These are phyloP conservation scores for Pinus tabuliformis DNA, from an alignment of 75 land plant genomes.

Conservation along the genomic window DNA sequence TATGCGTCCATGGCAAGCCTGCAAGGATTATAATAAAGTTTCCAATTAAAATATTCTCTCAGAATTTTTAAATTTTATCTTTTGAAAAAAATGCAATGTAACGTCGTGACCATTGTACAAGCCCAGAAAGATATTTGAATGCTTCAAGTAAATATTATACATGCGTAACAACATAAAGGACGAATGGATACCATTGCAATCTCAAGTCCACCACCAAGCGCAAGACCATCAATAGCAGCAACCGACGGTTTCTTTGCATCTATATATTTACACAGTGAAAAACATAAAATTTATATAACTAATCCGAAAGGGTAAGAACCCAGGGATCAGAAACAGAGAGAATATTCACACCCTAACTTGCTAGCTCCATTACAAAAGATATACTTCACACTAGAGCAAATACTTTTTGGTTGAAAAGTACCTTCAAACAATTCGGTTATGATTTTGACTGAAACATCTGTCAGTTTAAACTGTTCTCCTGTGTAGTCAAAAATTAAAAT, in stretches of 20 bases:
- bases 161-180: background rate
- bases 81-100: background rate
- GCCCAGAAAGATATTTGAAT: background rate
- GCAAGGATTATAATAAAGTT: slow-evolving; percentile 8
- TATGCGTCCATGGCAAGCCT: slow-evolving; percentile 96
- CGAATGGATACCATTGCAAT: slow-evolving; percentile 80
- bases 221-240: slow-evolving; percentile 97
- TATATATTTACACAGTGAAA: slow-evolving; percentile 13
- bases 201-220: slow-evolving; percentile 97
- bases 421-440: slow-evolving; percentile 79
- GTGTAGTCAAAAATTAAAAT: slow-evolving; percentile 16
- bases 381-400: background rate
- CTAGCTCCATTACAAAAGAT: background rate
- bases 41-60: background rate
- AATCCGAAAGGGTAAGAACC: background rate
- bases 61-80: background rate
- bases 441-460: slow-evolving; percentile 68
- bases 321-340: background rate
- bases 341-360: background rate
- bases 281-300: background rate
- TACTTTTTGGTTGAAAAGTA: slow-evolving; percentile 7
- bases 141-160: background rate
- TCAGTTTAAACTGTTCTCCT: slow-evolving; percentile 50
- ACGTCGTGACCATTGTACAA: background rate
- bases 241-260: slow-evolving; percentile 91